Base-by-base conservation (phyloP, 164 flowering plant genomes). In the Piper longum region DNA sequence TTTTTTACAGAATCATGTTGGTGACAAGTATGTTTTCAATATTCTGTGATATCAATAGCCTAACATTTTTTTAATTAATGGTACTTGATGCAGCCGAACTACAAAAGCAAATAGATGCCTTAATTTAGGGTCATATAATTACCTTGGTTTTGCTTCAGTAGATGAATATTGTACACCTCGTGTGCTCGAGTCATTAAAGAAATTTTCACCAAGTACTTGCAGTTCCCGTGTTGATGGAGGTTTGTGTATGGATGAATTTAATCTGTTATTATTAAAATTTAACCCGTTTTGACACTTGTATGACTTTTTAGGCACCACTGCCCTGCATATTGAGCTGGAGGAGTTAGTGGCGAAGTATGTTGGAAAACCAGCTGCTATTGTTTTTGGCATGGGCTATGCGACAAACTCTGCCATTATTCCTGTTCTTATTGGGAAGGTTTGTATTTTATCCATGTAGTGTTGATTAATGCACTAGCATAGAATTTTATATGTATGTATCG, bases 161-260 rank as follows among this genome's bases (percentile, higher is more conserved):
- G 99, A 95, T 83, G 97, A 95, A 65, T 95, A 85, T 59, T 95
- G 99, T 76, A 91, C 97, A 14, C 99, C 99, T 18, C 91, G 93
- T 70, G 99, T 71, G 11, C 81, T 91, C 67, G 87, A 87, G 66
- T 67, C 96, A 13, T 66, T 91, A 76, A 86, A 81, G 73, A 82
- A 56, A 66, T 90, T 69, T 75, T 87, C 92, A 1, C 76, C 97
- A 19, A 88, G 96, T 76, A 91, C 97, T 7, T 95, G 97, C 61
- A 87, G 97, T 67, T 43, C 82, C 57, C 88, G 97, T 69, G 91
- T 85, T 17, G 97, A 95, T 77, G 97, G 91, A 63, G 99, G 99
- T 91, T 64, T 42, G 54, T 19, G 18, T 61, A 61, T 65, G 44
- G 17, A 55, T 14, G 4, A 54, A 26, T 43, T 62, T 41, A 26